phyloP scores from a whole-genome alignment of 805 yeast species.

The Candida montana region DNA sequence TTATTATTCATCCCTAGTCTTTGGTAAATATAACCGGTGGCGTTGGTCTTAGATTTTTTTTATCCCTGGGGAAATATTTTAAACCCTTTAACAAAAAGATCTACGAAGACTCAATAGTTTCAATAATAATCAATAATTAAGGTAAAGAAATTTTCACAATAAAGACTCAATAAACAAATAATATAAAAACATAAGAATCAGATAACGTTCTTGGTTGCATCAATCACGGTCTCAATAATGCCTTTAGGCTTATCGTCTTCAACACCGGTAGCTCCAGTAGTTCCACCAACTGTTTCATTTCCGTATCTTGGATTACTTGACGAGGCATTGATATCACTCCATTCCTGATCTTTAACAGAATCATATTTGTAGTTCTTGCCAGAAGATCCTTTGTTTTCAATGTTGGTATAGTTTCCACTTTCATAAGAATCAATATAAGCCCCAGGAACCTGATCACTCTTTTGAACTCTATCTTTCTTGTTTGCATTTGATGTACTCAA shows the following conservation, averaged over 20 bases:
- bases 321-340: too few species aligned
- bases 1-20: too few species aligned
- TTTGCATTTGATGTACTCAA: too few species aligned
- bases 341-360: background rate
- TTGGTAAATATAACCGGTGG: background rate
- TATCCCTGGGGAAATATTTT: background rate
- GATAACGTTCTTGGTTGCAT: conserved; percentile 5
- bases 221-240: conserved; percentile 7
- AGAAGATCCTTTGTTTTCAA: too few species aligned
- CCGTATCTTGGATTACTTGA: background rate
- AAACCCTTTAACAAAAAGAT: background rate
- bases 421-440: background rate
- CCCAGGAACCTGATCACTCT: background rate
- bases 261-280: background rate
- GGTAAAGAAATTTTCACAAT: too few species aligned
- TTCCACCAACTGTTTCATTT: background rate
- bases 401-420: background rate
- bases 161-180: background rate
- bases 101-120: background rate
- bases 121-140: background rate
- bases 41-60: background rate
- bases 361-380: background rate
- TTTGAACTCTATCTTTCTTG: too few species aligned
- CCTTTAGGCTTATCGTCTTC: conserved; percentile 2
- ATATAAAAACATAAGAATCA: too few species aligned